phyloP scores from a whole-genome alignment of 2,329 filamentous ascomycete genomes.

The Phyllosticta citribraziliensis region DNA sequence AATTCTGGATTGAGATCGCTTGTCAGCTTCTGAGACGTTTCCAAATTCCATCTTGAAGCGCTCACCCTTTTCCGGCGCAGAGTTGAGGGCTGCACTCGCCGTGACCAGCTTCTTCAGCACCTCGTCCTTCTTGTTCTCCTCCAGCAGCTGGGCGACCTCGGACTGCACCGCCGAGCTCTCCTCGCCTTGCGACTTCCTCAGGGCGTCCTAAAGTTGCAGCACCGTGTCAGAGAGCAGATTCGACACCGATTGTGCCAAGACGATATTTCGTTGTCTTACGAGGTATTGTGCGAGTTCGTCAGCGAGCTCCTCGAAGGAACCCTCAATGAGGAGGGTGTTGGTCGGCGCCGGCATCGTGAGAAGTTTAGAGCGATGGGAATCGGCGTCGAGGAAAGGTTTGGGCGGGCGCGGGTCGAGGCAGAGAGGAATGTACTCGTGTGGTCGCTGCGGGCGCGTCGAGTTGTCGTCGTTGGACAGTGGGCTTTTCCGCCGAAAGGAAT shows the following conservation, averaged over 20 bases:
- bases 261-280: constrained; percentile 14
- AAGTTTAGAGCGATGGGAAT: background rate
- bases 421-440: constrained; percentile 5
- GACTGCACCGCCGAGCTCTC: constrained; percentile 44
- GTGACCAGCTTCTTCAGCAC: constrained; percentile 82
- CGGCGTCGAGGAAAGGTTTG: constrained; percentile 3
- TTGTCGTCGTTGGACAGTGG: constrained; percentile 9
- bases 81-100: constrained; percentile 66
- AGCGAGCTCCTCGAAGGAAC: constrained; percentile 83
- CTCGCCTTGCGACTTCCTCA: constrained; percentile 54
- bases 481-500: constrained; percentile 6
- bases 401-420: constrained; percentile 2
- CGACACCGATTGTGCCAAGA: background rate
- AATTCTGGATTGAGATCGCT: constrained; percentile 52
- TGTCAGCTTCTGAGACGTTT: constrained; percentile 3
- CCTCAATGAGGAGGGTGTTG: constrained; percentile 68
- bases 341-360: constrained; percentile 48
- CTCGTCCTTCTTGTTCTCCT: constrained; percentile 64
- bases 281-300: constrained; percentile 93
- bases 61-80: constrained; percentile 74
- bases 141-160: constrained; percentile 62
- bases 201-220: constrained; percentile 45
- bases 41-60: background rate
- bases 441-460: constrained; percentile 5
- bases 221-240: constrained; percentile 1